These are phyloP conservation scores for Apophysomyces elegans DNA, from an alignment of 371 early-diverging fungal genomes.

Conservation along the genomic window DNA sequence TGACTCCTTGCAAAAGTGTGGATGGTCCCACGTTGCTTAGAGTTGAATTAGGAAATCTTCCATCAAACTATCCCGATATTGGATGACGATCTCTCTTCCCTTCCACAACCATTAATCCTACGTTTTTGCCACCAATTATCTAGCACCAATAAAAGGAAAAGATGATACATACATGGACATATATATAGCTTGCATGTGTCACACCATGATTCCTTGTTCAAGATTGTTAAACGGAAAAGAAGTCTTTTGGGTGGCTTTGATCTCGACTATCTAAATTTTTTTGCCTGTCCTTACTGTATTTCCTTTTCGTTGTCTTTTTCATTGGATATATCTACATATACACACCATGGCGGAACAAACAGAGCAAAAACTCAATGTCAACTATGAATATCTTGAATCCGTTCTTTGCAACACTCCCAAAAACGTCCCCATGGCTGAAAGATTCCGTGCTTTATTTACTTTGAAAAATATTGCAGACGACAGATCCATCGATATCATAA, in stretches of 20 bases:
- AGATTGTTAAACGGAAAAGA: no score
- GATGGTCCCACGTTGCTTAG: not conserved
- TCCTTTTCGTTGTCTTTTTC: not conserved
- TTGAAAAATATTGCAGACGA: constrained; percentile 87
- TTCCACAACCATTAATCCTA: not conserved
- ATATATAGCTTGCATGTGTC: no score
- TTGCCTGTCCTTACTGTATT: not conserved
- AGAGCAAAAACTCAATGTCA: constrained; percentile 25
- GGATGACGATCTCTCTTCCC: not conserved
- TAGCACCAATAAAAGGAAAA: not conserved
- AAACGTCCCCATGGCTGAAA: constrained; percentile 70
- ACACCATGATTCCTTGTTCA: no score
- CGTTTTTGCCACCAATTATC: not conserved
- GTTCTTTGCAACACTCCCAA: constrained; percentile 67
- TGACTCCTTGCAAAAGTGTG: not conserved
- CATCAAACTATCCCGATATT: not conserved
- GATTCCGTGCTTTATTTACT: constrained; percentile 96
- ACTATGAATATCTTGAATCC: constrained; percentile 54
- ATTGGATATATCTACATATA: not conserved
- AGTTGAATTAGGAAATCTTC: not conserved
- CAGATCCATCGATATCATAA: constrained; percentile 82
- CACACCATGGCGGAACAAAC: constrained; percentile 2
- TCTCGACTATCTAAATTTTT: not conserved
- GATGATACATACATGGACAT: not conserved
- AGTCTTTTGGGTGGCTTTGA: constrained; percentile 1